Evolutionary conservation across 345 rosid species (phyloP).

Genomic region (Corymbia maculata): DNA sequence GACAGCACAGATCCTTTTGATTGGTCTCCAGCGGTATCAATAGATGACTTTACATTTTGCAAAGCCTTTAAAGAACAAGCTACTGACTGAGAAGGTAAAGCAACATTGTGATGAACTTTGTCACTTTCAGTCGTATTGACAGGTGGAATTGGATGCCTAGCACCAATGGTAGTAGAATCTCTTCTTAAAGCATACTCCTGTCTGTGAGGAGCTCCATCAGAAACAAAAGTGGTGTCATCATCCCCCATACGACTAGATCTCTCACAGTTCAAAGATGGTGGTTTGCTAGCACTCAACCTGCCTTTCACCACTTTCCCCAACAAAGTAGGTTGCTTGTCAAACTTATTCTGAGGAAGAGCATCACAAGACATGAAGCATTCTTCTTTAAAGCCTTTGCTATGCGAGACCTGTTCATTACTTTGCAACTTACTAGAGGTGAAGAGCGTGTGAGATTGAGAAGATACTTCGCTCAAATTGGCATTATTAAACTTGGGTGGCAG

Average conservation of each 20-base stretch:
- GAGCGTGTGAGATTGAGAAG: not conserved
- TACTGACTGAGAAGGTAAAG: constrained; percentile 9
- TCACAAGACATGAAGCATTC: not conserved
- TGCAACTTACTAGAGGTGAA: not conserved
- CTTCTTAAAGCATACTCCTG: not conserved
- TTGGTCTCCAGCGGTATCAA: constrained; percentile 59
- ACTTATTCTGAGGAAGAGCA: constrained; percentile 6
- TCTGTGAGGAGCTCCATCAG: not conserved
- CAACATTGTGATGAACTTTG: constrained; percentile 17
- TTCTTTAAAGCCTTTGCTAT: not conserved
- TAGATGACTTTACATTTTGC: constrained; percentile 49
- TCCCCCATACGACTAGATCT: not conserved
- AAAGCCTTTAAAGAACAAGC: constrained; percentile 22
- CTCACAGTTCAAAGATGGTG: constrained; percentile 12
- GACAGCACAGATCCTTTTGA: constrained; percentile 50
- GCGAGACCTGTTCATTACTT: not conserved
- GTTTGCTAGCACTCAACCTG: not conserved
- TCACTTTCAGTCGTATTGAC: constrained; percentile 20
- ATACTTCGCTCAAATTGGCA: not conserved
- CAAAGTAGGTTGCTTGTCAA: constrained; percentile 6
- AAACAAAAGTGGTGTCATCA: not conserved
- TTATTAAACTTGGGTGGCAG: constrained; percentile 7
- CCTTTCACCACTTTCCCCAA: constrained; percentile 9
- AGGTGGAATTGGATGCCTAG: constrained; percentile 17
- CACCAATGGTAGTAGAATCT: not conserved